These are phyloP conservation scores for Simplicillium sp. DNA, from an alignment of 2,329 filamentous ascomycete species.

Conservation along the genomic window DNA sequence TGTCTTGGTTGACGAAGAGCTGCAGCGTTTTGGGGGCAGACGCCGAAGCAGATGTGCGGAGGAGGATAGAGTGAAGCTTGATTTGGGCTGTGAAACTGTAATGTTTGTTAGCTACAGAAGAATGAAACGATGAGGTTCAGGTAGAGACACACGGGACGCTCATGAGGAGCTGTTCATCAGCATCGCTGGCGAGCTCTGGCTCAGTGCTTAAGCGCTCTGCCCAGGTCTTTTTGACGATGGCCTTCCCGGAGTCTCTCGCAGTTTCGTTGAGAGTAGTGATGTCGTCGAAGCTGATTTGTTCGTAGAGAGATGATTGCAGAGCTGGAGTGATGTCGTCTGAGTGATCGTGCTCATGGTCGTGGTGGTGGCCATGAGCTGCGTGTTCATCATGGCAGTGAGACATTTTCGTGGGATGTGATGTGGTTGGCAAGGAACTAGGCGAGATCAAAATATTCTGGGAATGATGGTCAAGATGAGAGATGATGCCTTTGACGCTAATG, in stretches of 20 bases:
- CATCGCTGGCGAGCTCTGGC: slow-evolving; percentile 75
- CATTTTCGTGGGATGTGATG: slow-evolving; percentile 21
- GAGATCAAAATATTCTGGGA: too few species aligned
- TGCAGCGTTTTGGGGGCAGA: slow-evolving; percentile 76
- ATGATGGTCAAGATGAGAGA: too few species aligned
- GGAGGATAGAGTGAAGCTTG: slow-evolving; percentile 79
- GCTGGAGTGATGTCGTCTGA: slow-evolving; percentile 87
- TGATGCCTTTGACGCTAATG: too few species aligned
- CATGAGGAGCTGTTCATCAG: slow-evolving; percentile 91
- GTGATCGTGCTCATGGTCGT: slow-evolving; percentile 67
- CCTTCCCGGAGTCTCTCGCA: slow-evolving; percentile 55
- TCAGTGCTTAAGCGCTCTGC: slow-evolving; percentile 60
- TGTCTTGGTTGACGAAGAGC: slow-evolving; percentile 77
- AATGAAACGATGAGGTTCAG: slow-evolving; percentile 2
- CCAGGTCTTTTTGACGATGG: slow-evolving; percentile 86
- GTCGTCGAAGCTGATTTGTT: slow-evolving; percentile 81
- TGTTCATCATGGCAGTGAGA: slow-evolving; percentile 44
- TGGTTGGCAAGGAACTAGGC: too few species aligned
- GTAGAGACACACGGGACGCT: slow-evolving; percentile 63
- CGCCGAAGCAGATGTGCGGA: slow-evolving; percentile 65
- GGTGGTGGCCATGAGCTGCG: slow-evolving; percentile 39
- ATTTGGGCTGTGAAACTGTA: slow-evolving; percentile 83
- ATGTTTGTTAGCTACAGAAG: background rate
- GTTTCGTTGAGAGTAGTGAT: slow-evolving; percentile 82
- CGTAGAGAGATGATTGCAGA: slow-evolving; percentile 82